phyloP scores from a whole-genome alignment of 768 basidiomycete genomes.

The Leccinellum luteum region DNA sequence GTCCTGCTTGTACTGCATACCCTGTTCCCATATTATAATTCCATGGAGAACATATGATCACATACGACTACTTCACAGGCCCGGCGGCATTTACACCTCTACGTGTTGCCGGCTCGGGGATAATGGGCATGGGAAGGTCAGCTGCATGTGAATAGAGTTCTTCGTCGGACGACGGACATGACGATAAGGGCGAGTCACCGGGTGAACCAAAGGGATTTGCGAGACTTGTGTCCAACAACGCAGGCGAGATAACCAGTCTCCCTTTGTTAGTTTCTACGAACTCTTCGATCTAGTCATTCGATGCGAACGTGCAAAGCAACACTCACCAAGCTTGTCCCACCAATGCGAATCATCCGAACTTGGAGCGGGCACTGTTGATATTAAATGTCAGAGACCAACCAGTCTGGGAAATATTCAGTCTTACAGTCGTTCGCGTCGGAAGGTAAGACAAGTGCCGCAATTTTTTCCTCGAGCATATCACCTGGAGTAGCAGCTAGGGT shows the following conservation, averaged over 20 bases:
- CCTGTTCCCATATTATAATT: constrained; percentile 2
- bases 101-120: constrained; percentile 30
- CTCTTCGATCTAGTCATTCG: not conserved
- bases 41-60: not conserved
- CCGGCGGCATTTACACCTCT: constrained; percentile 6
- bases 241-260: constrained; percentile 32
- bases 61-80: constrained; percentile 8
- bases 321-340: constrained; percentile 74
- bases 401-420: constrained; percentile 1
- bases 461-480: constrained; percentile 69
- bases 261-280: constrained; percentile 18
- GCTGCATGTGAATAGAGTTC: constrained; percentile 76
- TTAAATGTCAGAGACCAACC: constrained; percentile 2
- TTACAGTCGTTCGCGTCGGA: constrained; percentile 36
- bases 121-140: constrained; percentile 66
- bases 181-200: constrained; percentile 60
- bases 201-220: constrained; percentile 77
- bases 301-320: not conserved
- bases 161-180: constrained; percentile 81
- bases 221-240: constrained; percentile 40
- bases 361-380: constrained; percentile 70
- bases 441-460: constrained; percentile 55
- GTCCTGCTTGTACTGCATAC: constrained; percentile 2
- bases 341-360: constrained; percentile 74
- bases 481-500: constrained; percentile 61